Evolutionary conservation across 768 basidiomycete genomes (phyloP), one percentile per base, ranked within the genome.

Genomic region (Chalciporus piperatus): DNA sequence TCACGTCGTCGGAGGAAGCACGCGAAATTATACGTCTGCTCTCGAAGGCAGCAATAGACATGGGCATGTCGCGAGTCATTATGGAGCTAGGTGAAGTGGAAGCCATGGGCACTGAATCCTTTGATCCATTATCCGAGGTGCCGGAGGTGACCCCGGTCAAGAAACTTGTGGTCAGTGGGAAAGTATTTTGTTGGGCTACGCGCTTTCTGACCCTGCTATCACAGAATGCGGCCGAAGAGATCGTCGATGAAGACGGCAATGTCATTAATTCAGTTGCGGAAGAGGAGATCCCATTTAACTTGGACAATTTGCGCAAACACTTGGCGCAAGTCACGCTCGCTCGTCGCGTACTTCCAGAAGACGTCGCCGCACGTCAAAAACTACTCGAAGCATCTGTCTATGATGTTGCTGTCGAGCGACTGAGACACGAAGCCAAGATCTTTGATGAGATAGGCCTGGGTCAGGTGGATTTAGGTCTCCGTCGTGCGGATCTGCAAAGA

Each of bases 331-430:
- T 87, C n/a, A 69, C 75, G 7, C 75, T 86, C 47, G 82, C 85
- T 2, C 81, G 84, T 32, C 76, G 78, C 3, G 74, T 87, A 6
- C 75, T 89, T 40, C 75, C 82, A 1, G 80, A 84, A 50, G 87
- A 92, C 57, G 66, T 84, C n/a, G 71, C 79, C 14, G 74, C 82
- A 1, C 87, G 92, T 2, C 92, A 96, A 66, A 84, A 84, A 55
- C 74, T 91, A 7, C 79, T 95, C 4, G 93, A 96, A 68, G 81
- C 86, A 40, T 89, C 90, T 3, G 90, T 88, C 4, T 92, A 91
- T 66, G 89, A 92, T 22, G 84, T 90, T 32, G 92, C 92, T 0
- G 75, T 82, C 3, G 80, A 84, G 59, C 82, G 88, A 10, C 73
- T 89, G 53, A 76, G 79, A 63, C 80, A 84, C 49, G 81, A 91